phyloP scores from a whole-genome alignment of 1,139 yeast genomes.

The Candida pseudoviswanathii region DNA sequence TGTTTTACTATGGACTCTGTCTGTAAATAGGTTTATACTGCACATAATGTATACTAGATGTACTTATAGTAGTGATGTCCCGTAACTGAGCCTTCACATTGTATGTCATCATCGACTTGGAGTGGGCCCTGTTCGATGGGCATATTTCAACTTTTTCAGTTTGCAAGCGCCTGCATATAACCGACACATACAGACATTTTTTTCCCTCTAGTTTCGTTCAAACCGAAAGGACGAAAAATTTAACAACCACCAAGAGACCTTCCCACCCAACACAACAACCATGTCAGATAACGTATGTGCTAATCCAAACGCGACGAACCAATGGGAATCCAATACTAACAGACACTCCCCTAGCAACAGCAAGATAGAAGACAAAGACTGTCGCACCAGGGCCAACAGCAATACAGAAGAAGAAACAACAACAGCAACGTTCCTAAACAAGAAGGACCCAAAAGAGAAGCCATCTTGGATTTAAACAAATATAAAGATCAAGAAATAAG shows the following conservation, averaged over 20 bases:
- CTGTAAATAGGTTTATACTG: slow-evolving; percentile 5
- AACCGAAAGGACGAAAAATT: background rate
- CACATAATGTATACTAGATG: slow-evolving; percentile 2
- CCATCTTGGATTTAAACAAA: slow-evolving; percentile 79
- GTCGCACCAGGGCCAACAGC: slow-evolving; percentile 7
- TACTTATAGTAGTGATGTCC: background rate
- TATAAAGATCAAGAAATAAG: slow-evolving; percentile 74
- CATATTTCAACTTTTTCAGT: background rate
- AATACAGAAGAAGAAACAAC: slow-evolving; percentile 16
- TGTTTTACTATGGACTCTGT: background rate
- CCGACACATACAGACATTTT: background rate
- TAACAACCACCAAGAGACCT: slow-evolving; percentile 3
- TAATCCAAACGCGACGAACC: background rate
- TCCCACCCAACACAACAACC: background rate
- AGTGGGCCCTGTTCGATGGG: too few species aligned
- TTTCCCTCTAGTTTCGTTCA: background rate
- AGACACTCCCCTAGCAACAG: background rate
- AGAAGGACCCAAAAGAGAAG: slow-evolving; percentile 86
- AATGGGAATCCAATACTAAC: background rate
- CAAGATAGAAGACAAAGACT: slow-evolving; percentile 9
- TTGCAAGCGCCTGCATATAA: background rate
- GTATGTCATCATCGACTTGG: too few species aligned
- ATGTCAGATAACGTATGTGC: slow-evolving; percentile 18
- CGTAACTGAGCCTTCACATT: too few species aligned
- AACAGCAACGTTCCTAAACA: slow-evolving; percentile 40